Conservation (phyloP, 2,329 filamentous ascomycete species). For the Xylariales sp. region DNA sequence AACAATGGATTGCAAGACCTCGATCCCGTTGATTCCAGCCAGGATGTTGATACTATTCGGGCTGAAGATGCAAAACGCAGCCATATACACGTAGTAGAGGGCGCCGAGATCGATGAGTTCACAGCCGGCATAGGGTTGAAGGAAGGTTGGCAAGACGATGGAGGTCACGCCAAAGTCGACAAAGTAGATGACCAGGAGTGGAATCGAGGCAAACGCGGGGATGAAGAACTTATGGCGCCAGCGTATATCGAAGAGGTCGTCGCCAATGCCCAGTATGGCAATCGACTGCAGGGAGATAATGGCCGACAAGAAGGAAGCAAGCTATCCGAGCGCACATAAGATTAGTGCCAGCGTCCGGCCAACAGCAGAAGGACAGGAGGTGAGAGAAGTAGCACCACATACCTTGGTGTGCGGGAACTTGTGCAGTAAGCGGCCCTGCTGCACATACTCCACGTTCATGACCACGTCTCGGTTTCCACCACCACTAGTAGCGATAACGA, state of each 20-base stretch:
- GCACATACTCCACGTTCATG: constrained; percentile 65
- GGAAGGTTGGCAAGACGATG: constrained; percentile 82
- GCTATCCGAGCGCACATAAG: constrained; percentile 51
- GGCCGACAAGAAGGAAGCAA: constrained; percentile 91
- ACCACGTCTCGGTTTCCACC: constrained; percentile 89
- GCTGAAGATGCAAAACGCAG: constrained; percentile 91
- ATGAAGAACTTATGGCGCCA: constrained; percentile 99
- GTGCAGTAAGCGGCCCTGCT: constrained; percentile 82
- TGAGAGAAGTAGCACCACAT: no score
- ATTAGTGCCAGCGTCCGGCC: no score
- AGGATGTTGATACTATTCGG: constrained; percentile 99
- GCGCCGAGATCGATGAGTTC: constrained; percentile 77
- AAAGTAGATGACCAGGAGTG: constrained; percentile 94
- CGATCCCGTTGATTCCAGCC: constrained; percentile 98
- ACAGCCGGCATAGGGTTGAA: constrained; percentile 75
- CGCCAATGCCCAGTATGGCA: constrained; percentile 85
- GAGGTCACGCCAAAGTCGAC: constrained; percentile 97
- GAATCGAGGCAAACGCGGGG: constrained; percentile 87
- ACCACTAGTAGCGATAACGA: constrained; percentile 89
- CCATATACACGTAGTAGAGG: constrained; percentile 96
- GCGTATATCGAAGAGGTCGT: constrained; percentile 96
- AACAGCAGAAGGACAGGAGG: no score
- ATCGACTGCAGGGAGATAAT: constrained; percentile 90
- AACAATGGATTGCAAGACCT: constrained; percentile 89
- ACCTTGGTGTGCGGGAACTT: constrained; percentile 94